Conservation (phyloP, 2,329 filamentous ascomycete species). For the Exophiala mesophila region DNA sequence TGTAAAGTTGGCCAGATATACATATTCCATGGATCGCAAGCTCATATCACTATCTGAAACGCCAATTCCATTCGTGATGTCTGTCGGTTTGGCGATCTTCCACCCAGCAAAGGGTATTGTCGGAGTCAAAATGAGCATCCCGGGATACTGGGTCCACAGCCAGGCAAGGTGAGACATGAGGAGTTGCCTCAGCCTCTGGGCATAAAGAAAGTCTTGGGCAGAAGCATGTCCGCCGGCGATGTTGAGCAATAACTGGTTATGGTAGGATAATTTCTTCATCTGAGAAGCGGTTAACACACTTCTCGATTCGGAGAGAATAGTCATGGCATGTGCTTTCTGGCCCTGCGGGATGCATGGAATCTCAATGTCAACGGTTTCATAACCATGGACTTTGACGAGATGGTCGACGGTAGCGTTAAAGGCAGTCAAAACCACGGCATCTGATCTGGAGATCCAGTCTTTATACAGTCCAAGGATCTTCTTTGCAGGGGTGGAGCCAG, state of each 20-base stretch:
- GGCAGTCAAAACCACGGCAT: constrained; percentile 56
- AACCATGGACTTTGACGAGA: constrained; percentile 37
- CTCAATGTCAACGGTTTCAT: constrained; percentile 44
- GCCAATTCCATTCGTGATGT: constrained; percentile 52
- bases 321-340: constrained; percentile 70
- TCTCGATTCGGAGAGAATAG: constrained; percentile 69
- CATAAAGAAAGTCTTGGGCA: constrained; percentile 65
- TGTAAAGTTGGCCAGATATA: constrained; percentile 76
- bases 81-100: constrained; percentile 60
- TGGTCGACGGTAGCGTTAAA: constrained; percentile 60
- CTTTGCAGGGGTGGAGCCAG: constrained; percentile 29
- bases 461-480: constrained; percentile 67
- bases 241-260: constrained; percentile 54
- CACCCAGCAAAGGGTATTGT: constrained; percentile 72
- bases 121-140: constrained; percentile 72
- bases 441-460: constrained; percentile 65
- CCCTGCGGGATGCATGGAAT: constrained; percentile 61
- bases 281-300: constrained; percentile 47
- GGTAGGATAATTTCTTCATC: constrained; percentile 23
- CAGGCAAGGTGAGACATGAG: constrained; percentile 73
- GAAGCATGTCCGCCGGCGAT: constrained; percentile 58
- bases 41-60: constrained; percentile 68
- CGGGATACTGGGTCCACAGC: constrained; percentile 66
- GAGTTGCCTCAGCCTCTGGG: constrained; percentile 67
- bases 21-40: constrained; percentile 77